Percentiles rank a stretch among this genome's conserved stretches.
phyloP scores from a whole-genome alignment of 2,329 filamentous ascomycete species.

The Fusarium udum region DNA sequence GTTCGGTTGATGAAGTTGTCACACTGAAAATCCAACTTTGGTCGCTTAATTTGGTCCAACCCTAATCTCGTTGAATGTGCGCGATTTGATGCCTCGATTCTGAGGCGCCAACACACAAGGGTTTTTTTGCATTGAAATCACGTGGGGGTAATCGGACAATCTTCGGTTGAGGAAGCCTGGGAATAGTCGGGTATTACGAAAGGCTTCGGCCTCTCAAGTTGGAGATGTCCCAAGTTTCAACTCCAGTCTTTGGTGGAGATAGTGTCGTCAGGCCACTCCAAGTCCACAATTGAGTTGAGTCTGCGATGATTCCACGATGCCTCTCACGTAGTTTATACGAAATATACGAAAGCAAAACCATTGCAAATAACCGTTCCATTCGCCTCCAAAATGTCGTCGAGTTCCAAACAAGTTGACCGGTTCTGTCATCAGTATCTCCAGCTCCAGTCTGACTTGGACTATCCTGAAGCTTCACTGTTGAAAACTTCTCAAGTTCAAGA shows the following conservation, averaged over 20 bases:
- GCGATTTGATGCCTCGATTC: constrained; percentile 18
- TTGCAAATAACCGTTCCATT: not conserved
- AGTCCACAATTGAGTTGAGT: constrained; percentile 23
- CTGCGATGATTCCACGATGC: constrained; percentile 16
- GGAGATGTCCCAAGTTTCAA: constrained; percentile 25
- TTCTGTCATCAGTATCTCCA: constrained; percentile 84
- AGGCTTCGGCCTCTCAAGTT: not conserved
- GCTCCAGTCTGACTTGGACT: constrained; percentile 70
- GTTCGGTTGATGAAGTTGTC: constrained; percentile 48
- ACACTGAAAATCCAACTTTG: constrained; percentile 51
- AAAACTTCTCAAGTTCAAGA: constrained; percentile 71
- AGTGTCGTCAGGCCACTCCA: constrained; percentile 18
- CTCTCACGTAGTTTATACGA: constrained; percentile 4
- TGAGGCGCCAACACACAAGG: constrained; percentile 23
- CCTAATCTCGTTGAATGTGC: constrained; percentile 49
- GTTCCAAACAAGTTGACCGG: constrained; percentile 50
- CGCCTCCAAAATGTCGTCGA: constrained; percentile 27
- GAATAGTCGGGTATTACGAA: constrained; percentile 16
- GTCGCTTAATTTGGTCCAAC: constrained; percentile 58
- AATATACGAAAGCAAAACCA: constrained; percentile 1
- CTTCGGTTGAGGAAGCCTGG: constrained; percentile 5
- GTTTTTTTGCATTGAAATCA: constrained; percentile 24
- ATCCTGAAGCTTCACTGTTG: constrained; percentile 68
- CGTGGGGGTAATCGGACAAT: constrained; percentile 25
- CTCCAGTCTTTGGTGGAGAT: constrained; percentile 37